Evolutionary conservation across 768 basidiomycete species (phyloP), one percentile per base, ranked within the genome.

Genomic region (Rhodotorula babjevae): DNA sequence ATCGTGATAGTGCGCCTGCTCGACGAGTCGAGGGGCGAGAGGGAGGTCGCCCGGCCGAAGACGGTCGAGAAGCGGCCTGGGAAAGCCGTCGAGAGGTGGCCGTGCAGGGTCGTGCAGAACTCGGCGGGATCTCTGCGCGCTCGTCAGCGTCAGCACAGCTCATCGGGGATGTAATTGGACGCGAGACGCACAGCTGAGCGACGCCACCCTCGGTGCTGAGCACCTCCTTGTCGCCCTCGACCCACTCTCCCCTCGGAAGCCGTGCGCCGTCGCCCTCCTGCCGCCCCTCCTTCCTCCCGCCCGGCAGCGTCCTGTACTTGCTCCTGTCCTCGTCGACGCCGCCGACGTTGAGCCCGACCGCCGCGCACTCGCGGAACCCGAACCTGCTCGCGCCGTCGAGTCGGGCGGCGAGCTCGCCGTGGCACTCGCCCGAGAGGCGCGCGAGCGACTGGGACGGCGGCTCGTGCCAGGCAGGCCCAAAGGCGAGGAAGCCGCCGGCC

Each of bases 401-500:
- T 68, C 81, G 68, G 46, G 79, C 72, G 1, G 84, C 84, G 56
- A 86, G 76, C 53, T 79, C 76, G 64, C 73, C 73, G 77, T 85
- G 85, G 40, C 84, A 78, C 21, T 79, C 77, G 76, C 79, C 84
- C 60, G 82, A 81, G 75, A 82, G 79, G 36, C 75, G 77, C 68
- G 82, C 80, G 53, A 84, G 79, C 44, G 76, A 67, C 23, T 76
- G 71, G 69, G 80, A 57, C 61, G 81, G 67, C 57, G 79, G 68
- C 7, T 80, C 80, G 72, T 82, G 81, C 81, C 61, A 56, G 61
- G 78, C 71, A 83, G 82, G 77, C 83, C 84, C 75, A 21, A 82
- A 80, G 3, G 85, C 84, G 71, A 85, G 76, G 77, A 85, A 83
- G n/a, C 82, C 82, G 16, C 78, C 82, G 18, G 81, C 81, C 60